Conservation (phyloP, 495 filamentous ascomycete genomes). For the Lichina pygmaea region DNA sequence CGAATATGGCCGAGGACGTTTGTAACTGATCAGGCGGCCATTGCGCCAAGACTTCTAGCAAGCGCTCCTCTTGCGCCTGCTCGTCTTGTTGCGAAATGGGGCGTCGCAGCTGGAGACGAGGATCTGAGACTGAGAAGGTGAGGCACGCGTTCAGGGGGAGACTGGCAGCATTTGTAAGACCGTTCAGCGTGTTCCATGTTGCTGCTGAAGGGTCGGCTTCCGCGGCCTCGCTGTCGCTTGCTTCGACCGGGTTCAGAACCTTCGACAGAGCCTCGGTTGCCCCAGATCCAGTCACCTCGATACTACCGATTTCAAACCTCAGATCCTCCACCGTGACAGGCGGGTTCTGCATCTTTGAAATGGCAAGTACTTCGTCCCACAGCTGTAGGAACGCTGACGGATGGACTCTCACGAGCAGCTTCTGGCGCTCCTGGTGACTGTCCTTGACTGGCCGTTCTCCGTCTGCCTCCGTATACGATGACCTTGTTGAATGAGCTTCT, state of each 20-base stretch:
- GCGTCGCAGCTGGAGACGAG: constrained; percentile 36
- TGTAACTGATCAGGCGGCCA: constrained; percentile 43
- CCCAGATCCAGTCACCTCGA: constrained; percentile 62
- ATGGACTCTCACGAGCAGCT: constrained; percentile 49
- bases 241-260: constrained; percentile 29
- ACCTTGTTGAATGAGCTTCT: not conserved
- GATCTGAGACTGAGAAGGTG: constrained; percentile 48
- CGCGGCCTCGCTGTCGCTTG: constrained; percentile 4
- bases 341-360: constrained; percentile 44
- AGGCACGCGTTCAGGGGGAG: constrained; percentile 49
- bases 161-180: constrained; percentile 49
- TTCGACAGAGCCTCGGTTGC: constrained; percentile 59
- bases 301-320: constrained; percentile 82
- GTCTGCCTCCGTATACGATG: constrained; percentile 11
- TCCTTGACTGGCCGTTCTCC: constrained; percentile 16
- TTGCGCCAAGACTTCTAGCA: constrained; percentile 28
- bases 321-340: constrained; percentile 62
- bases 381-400: constrained; percentile 68
- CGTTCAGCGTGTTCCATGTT: constrained; percentile 34
- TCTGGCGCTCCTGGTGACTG: constrained; percentile 3
- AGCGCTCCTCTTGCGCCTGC: constrained; percentile 18
- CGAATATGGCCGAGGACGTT: constrained; percentile 33
- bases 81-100: constrained; percentile 13
- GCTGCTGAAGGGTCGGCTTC: constrained; percentile 10
- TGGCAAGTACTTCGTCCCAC: constrained; percentile 48